Base-by-base conservation (phyloP, 768 basidiomycete species). In the Mycena maculata region DNA sequence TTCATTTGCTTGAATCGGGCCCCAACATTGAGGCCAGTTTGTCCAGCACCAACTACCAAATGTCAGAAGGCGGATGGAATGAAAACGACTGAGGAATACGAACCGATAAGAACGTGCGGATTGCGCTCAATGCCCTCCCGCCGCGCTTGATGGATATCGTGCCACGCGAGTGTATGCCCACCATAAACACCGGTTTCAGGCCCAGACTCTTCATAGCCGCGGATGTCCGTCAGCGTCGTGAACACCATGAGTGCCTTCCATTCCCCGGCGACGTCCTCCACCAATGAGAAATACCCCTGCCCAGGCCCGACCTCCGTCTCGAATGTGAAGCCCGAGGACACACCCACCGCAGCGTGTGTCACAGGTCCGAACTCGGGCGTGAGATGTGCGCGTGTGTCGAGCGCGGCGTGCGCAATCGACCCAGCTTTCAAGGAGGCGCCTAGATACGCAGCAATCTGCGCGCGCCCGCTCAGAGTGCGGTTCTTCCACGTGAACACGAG, bases 401-500 rank as follows among this genome's bases (percentile, higher is more conserved):
- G 68, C 53, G 64, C 53, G 45, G 81, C 44, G 42, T 74, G 63
- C 13, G 75, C 62, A 12, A 83, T 62, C 8, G 69, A 57, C 4
- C 75, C 74, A 12, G 28, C 9, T 10, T 69, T 12, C 11, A 79
- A 71, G 2, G 65, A 66, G 27, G 70, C 60, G 1, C 52, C 28
- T 7, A 84, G 74, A 58, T 81, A 82, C 1, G 69, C 42, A 1
- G 71, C 48, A 27, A 85, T 81, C 60, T 25, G 54, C 13, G 22
- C 23, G 33, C 25, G 54, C 12, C 54, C 54, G 36, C 20, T 28
- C 11, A 84, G 74, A 2, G 82, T 68, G 23, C 82, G 79, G 31
- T 75, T 76, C 68, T 82, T 76, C 84, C 84, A 85, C 4, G 78
- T 78, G 70, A 86, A 81, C 11, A 78, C 74, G 52, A 85, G 77